phyloP scores from a whole-genome alignment of 176 grass and related monocot genomes.

The Oryza nivara region DNA sequence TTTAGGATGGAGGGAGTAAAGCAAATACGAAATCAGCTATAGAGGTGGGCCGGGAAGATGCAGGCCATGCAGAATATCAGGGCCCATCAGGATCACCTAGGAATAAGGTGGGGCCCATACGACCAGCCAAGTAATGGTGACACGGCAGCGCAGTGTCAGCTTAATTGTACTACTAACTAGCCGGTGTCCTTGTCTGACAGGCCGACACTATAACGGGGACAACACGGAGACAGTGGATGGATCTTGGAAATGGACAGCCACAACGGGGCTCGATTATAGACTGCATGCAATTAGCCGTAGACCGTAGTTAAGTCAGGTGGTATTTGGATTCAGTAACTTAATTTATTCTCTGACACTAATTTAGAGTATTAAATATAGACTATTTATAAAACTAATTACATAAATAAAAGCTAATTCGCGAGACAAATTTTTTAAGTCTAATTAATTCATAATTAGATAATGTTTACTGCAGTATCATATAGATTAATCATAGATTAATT shows the following conservation, averaged over 20 bases:
- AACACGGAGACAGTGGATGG: background rate
- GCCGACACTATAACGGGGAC: background rate
- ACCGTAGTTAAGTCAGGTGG: too few species aligned
- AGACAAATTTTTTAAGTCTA: too few species aligned
- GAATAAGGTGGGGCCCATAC: background rate
- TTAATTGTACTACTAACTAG: background rate
- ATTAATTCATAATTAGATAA: too few species aligned
- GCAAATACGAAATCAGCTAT: background rate
- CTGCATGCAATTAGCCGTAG: background rate
- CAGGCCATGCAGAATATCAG: background rate
- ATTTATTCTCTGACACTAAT: too few species aligned
- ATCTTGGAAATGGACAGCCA: constrained; percentile 10
- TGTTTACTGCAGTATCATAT: too few species aligned
- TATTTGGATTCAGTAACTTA: too few species aligned
- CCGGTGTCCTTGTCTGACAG: background rate
- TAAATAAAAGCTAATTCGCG: too few species aligned
- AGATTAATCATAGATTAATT: too few species aligned
- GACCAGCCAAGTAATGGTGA: constrained; percentile 1
- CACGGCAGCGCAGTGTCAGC: background rate
- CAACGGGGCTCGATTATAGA: background rate
- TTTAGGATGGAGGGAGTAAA: too few species aligned
- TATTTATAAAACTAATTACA: too few species aligned
- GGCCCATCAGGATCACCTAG: constrained; percentile 9
- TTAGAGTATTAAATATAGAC: too few species aligned
- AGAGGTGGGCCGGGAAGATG: background rate